phyloP scores from a whole-genome alignment of 2,329 filamentous ascomycete species.

The Neocatenulostroma microsporum region DNA sequence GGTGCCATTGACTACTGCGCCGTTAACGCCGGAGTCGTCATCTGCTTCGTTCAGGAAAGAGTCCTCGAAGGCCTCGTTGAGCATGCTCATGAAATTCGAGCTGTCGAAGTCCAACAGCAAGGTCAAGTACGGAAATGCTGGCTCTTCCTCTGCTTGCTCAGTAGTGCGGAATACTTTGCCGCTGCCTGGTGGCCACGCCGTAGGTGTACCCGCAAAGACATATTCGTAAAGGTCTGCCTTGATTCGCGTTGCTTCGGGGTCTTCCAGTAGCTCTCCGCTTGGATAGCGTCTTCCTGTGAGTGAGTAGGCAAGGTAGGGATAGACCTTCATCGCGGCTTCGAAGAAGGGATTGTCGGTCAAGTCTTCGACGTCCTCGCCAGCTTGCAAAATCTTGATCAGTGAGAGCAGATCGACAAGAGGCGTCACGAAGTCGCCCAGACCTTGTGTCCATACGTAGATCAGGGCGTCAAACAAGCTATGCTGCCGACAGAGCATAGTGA shows the following conservation, averaged over 20 bases:
- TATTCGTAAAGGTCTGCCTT: constrained; percentile 91
- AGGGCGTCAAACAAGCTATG: constrained; percentile 90
- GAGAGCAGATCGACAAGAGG: constrained; percentile 75
- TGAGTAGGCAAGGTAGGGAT: constrained; percentile 87
- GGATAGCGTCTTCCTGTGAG: constrained; percentile 90
- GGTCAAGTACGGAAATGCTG: constrained; percentile 76
- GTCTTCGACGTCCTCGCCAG: constrained; percentile 52
- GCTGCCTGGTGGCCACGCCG: constrained; percentile 64
- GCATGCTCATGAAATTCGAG: constrained; percentile 82
- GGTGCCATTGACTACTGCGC: constrained; percentile 22
- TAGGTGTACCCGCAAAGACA: constrained; percentile 75
- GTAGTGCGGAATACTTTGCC: constrained; percentile 55
- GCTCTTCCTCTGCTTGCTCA: constrained; percentile 49
- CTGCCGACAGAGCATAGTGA: constrained; percentile 83
- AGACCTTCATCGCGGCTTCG: constrained; percentile 78
- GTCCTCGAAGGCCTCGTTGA: constrained; percentile 97
- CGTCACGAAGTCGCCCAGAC: constrained; percentile 80
- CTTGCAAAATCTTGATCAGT: constrained; percentile 49
- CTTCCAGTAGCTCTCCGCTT: constrained; percentile 65
- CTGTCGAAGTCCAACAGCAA: constrained; percentile 82
- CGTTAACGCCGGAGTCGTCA: constrained; percentile 43
- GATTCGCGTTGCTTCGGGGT: constrained; percentile 63
- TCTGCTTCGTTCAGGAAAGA: constrained; percentile 67
- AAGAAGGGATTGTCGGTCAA: constrained; percentile 38
- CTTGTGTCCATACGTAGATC: constrained; percentile 94